A percentile compares a stretch with the other conserved stretches of the same genome.
Conservation (phyloP, 1,284 basidiomycete genomes). For the Leccinum solheimii region DNA sequence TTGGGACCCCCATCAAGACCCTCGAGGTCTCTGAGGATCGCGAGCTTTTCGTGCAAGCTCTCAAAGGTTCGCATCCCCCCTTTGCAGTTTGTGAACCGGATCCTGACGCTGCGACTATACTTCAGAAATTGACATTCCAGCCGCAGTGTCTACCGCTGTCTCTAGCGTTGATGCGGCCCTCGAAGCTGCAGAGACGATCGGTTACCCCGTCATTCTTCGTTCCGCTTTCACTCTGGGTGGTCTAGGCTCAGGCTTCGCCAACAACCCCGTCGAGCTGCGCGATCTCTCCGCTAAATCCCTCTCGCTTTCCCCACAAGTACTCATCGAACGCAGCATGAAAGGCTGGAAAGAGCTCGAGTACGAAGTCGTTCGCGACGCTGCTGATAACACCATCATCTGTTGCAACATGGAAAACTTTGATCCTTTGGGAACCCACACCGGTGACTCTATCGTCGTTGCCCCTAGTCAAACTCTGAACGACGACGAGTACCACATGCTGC, state of each 20-base stretch:
- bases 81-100: neutral
- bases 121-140: slow-evolving; percentile 96
- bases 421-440: slow-evolving; percentile 98
- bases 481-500: slow-evolving; percentile 99
- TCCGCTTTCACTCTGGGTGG: slow-evolving; percentile 98
- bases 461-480: slow-evolving; percentile 98
- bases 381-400: slow-evolving; percentile 94
- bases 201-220: slow-evolving; percentile 98
- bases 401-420: slow-evolving; percentile 99
- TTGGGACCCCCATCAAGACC: slow-evolving; percentile 94
- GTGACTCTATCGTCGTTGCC: slow-evolving; percentile 99
- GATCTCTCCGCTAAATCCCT: slow-evolving; percentile 93
- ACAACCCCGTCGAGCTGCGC: slow-evolving; percentile 92
- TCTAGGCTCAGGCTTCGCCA: slow-evolving; percentile 97
- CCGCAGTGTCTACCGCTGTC: slow-evolving; percentile 95
- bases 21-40: slow-evolving; percentile 97
- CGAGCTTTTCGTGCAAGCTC: slow-evolving; percentile 94
- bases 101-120: slow-evolving; percentile 5
- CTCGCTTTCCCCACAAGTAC: slow-evolving; percentile 90
- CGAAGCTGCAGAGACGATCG: slow-evolving; percentile 87
- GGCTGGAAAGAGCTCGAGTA: slow-evolving; percentile 99
- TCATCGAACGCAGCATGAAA: slow-evolving; percentile 98
- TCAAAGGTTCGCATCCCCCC: slow-evolving; percentile 69
- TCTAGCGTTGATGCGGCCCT: slow-evolving; percentile 94
- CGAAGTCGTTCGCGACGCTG: slow-evolving; percentile 97